Percentiles rank a stretch among this genome's conserved stretches.
These are phyloP conservation scores for Metarhizium anisopliae DNA, from an alignment of 2,329 filamentous ascomycete species.

Conservation along the genomic window DNA sequence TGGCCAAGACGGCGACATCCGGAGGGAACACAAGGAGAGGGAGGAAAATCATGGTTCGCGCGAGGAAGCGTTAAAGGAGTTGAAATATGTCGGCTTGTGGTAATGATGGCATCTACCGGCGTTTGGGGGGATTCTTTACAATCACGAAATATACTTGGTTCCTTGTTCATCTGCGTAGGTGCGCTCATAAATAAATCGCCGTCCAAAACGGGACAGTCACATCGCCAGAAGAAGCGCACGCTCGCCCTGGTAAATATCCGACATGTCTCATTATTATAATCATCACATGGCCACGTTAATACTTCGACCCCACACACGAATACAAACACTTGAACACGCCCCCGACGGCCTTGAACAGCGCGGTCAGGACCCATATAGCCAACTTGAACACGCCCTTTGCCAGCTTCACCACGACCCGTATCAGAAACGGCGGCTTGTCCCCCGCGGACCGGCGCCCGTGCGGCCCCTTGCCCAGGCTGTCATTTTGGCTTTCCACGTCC, in stretches of 20 bases:
- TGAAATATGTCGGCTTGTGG: neutral
- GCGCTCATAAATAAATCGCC: neutral
- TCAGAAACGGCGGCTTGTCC: slow-evolving; percentile 40
- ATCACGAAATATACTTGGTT: slow-evolving; percentile 8
- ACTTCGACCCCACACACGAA: slow-evolving; percentile 38
- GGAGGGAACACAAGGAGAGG: slow-evolving; percentile 51
- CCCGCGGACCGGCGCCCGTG: slow-evolving; percentile 28
- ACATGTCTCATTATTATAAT: slow-evolving; percentile 1
- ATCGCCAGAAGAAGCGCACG: neutral
- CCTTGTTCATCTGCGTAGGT: neutral
- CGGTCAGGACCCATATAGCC: slow-evolving; percentile 48
- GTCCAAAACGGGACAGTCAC: neutral
- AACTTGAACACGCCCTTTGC: slow-evolving; percentile 46
- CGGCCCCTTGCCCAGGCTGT: slow-evolving; percentile 28
- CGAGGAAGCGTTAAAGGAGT: slow-evolving; percentile 45
- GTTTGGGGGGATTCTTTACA: neutral
- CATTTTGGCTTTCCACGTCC: slow-evolving; percentile 54
- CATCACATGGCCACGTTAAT: slow-evolving; percentile 14
- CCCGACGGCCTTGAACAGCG: slow-evolving; percentile 43
- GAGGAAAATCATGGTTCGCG: slow-evolving; percentile 53
- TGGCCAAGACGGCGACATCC: slow-evolving; percentile 56
- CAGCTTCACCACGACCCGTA: slow-evolving; percentile 40
- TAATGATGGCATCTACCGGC: neutral
- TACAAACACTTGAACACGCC: slow-evolving; percentile 42
- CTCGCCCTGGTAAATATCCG: neutral